A percentile compares a stretch with the other conserved stretches of the same genome.
These are phyloP conservation scores for Cichorium intybus DNA, from an alignment of 140 eudicot genomes.

Conservation along the genomic window DNA sequence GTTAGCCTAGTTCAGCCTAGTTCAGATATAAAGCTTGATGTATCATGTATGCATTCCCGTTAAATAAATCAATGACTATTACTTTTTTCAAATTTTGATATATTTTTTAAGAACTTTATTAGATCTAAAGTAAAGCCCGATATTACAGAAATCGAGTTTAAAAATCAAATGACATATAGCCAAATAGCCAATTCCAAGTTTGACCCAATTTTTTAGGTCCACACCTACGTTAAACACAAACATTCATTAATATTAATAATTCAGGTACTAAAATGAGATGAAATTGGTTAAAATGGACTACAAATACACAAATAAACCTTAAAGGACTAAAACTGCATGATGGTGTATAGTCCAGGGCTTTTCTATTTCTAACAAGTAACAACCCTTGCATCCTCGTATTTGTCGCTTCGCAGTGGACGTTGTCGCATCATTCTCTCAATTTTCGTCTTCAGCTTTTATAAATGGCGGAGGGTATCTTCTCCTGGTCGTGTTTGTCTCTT, in stretches of 20 bases:
- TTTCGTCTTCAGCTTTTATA: neutral
- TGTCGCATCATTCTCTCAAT: constrained; percentile 31
- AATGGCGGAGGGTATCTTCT: neutral
- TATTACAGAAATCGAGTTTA: too few species aligned
- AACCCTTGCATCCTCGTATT: constrained; percentile 4
- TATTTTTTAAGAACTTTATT: too few species aligned
- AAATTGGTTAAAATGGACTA: neutral
- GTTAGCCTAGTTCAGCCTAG: too few species aligned
- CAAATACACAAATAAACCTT: neutral
- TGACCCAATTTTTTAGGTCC: too few species aligned
- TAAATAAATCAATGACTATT: too few species aligned
- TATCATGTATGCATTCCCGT: too few species aligned
- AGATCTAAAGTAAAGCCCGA: too few species aligned
- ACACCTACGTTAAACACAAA: too few species aligned
- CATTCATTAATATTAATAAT: neutral
- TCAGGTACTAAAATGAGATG: neutral
- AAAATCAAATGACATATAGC: too few species aligned
- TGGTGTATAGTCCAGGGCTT: neutral
- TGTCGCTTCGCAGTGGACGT: constrained; percentile 18
- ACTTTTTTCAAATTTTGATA: too few species aligned
- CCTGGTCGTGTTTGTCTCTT: constrained; percentile 14
- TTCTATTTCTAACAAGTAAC: neutral
- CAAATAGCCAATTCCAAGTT: too few species aligned
- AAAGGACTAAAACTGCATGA: neutral
- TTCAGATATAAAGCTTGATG: too few species aligned